Percentiles rank a stretch among this genome's conserved stretches.
Evolutionary conservation across 208 protist species (phyloP).

Genomic region (Crithidia thermophila): DNA sequence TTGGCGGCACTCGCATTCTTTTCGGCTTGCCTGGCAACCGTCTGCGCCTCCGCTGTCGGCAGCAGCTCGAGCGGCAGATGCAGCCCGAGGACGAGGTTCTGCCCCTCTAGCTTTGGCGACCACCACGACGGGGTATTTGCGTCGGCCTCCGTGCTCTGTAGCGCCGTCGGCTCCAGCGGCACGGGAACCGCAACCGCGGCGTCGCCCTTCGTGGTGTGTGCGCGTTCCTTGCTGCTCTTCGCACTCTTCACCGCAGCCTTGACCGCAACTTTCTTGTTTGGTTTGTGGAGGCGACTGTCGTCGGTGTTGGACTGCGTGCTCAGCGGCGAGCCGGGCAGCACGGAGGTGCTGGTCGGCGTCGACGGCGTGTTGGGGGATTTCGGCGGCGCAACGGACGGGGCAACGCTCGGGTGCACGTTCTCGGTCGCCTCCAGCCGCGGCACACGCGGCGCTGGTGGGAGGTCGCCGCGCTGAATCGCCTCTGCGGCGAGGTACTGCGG

Average conservation of each 20-base stretch:
- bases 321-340: slow-evolving; percentile 1
- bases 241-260: no score
- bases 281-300: not conserved
- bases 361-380: not conserved
- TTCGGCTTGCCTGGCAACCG: not conserved
- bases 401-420: not conserved
- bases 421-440: not conserved
- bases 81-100: slow-evolving; percentile 23
- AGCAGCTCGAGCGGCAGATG: slow-evolving; percentile 29
- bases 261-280: not conserved
- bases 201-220: not conserved
- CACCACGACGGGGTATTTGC: slow-evolving; percentile 19
- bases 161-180: not conserved
- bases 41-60: not conserved
- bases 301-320: not conserved
- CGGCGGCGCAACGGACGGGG: not conserved
- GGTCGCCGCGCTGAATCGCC: slow-evolving; percentile 27
- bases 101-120: slow-evolving; percentile 22
- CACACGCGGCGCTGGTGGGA: not conserved
- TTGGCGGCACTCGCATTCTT: not conserved
- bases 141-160: not conserved
- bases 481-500: slow-evolving; percentile 44
- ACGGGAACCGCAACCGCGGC: slow-evolving; percentile 2
- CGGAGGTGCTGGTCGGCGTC: not conserved
- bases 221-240: not conserved